Conservation (phyloP, 139 green algal genomes). For the Eudorina sp. region DNA sequence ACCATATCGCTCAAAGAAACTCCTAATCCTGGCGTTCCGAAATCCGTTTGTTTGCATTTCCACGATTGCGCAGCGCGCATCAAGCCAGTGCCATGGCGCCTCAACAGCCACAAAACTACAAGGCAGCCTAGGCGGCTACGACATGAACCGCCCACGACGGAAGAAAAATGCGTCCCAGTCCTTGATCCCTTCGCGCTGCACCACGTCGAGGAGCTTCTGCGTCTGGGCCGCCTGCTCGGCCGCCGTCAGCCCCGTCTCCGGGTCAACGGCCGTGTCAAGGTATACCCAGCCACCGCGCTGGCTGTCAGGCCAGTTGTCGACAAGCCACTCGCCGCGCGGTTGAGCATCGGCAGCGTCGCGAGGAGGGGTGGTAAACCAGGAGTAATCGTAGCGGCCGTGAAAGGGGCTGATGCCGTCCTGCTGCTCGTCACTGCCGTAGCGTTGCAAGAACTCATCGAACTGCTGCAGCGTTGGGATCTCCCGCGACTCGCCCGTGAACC, state of each 20-base stretch:
- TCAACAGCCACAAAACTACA: too few species aligned
- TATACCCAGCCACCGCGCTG: conserved; percentile 26
- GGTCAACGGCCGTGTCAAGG: conserved; percentile 28
- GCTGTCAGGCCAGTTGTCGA: neutral
- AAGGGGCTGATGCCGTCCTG: neutral
- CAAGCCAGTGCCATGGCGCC: too few species aligned
- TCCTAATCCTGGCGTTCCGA: too few species aligned
- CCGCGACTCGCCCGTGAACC: neutral
- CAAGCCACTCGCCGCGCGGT: neutral
- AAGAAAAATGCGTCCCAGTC: conserved; percentile 30
- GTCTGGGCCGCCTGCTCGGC: neutral
- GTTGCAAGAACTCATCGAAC: conserved; percentile 38
- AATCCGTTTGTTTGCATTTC: too few species aligned
- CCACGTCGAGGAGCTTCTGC: neutral
- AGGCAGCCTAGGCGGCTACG: too few species aligned
- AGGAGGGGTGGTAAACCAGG: neutral
- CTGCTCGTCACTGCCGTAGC: neutral
- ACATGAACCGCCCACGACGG: neutral
- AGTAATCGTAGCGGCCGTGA: conserved; percentile 5
- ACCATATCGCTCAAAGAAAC: too few species aligned
- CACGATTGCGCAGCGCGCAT: too few species aligned
- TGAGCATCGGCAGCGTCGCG: neutral
- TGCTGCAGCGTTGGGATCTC: neutral
- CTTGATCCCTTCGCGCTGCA: neutral
- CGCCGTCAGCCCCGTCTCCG: conserved; percentile 26